phyloP scores from a whole-genome alignment of 768 basidiomycete genomes.

The Cubamyces lactineus region DNA sequence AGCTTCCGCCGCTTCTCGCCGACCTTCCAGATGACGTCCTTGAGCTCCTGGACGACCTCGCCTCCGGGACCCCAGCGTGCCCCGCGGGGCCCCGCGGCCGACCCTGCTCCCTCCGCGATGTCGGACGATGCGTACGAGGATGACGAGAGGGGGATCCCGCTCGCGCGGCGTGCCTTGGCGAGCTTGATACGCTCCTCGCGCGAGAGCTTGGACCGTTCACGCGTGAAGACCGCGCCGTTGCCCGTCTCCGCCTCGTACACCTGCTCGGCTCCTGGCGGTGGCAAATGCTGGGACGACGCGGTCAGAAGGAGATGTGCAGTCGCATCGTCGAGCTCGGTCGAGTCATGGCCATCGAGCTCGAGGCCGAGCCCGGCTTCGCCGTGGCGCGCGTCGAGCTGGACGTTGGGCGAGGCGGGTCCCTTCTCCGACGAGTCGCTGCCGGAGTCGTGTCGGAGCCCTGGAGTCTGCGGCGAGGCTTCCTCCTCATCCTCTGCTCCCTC shows the following conservation, averaged over 20 bases:
- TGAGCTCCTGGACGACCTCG: conserved; percentile 83
- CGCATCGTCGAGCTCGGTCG: conserved; percentile 61
- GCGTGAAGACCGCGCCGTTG: conserved; percentile 40
- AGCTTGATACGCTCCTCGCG: conserved; percentile 76
- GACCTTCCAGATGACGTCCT: conserved; percentile 88
- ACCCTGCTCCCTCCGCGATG: conserved; percentile 17
- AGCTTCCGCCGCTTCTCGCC: conserved; percentile 67
- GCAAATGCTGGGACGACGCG: conserved; percentile 56
- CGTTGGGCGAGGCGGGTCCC: conserved; percentile 40
- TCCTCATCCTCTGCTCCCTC: conserved; percentile 46
- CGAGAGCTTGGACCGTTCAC: conserved; percentile 67
- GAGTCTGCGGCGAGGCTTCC: conserved; percentile 55
- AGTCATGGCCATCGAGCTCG: conserved; percentile 30
- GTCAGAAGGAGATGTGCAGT: conserved; percentile 56
- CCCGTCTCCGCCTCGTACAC: conserved; percentile 77
- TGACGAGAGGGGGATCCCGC: conserved; percentile 31
- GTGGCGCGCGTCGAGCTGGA: conserved; percentile 6
- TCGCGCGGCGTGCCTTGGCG: conserved; percentile 57
- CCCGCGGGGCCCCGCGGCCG: conserved; percentile 12
- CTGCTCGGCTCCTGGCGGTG: conserved; percentile 72
- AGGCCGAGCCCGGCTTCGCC: conserved; percentile 17
- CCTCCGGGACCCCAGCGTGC: conserved; percentile 74
- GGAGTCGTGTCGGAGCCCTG: conserved; percentile 52
- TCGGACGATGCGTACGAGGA: conserved; percentile 18
- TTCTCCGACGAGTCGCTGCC: conserved; percentile 58